Evolutionary conservation across 306 rosid species (phyloP).

Genomic region (Cucurbita argyrosperma): DNA sequence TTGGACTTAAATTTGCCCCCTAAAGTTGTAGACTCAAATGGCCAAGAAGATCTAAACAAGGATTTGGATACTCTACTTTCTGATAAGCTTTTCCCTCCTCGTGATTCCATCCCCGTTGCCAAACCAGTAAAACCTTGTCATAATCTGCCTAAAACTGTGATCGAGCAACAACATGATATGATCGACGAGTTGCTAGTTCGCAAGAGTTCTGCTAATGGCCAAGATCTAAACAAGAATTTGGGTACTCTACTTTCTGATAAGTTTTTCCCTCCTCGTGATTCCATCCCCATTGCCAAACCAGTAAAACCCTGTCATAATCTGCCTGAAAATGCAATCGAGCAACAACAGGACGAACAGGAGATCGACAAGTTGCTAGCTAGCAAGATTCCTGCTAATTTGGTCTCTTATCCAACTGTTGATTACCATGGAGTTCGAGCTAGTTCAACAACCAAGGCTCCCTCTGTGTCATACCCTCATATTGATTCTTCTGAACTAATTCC

Average conservation of each 20-base stretch:
- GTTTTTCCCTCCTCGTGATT: slow-evolving; percentile 11
- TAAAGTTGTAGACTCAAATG: slow-evolving; percentile 10
- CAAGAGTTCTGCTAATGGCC: neutral
- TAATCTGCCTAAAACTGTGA: slow-evolving; percentile 18
- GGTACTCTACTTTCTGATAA: slow-evolving; percentile 17
- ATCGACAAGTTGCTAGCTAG: slow-evolving; percentile 35
- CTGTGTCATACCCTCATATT: slow-evolving; percentile 31
- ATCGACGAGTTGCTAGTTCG: slow-evolving; percentile 35
- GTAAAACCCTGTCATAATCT: slow-evolving; percentile 18
- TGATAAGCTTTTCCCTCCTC: slow-evolving; percentile 16
- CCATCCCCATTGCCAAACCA: slow-evolving; percentile 12
- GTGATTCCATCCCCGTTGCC: slow-evolving; percentile 6
- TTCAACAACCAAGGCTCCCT: slow-evolving; percentile 9
- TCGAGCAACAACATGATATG: slow-evolving; percentile 16
- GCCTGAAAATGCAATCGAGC: slow-evolving; percentile 20
- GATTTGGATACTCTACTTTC: slow-evolving; percentile 22
- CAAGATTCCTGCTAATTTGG: neutral
- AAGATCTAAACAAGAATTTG: slow-evolving; percentile 29
- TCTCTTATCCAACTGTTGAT: slow-evolving; percentile 3
- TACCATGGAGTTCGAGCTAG: neutral
- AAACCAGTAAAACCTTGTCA: slow-evolving; percentile 20
- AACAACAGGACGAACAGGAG: slow-evolving; percentile 1
- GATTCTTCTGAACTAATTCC: slow-evolving; percentile 19
- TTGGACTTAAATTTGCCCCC: slow-evolving; percentile 56
- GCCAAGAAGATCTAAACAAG: slow-evolving; percentile 26